Conservation (phyloP, 2,329 filamentous ascomycete genomes). For the Arthroderma uncinatum region DNA sequence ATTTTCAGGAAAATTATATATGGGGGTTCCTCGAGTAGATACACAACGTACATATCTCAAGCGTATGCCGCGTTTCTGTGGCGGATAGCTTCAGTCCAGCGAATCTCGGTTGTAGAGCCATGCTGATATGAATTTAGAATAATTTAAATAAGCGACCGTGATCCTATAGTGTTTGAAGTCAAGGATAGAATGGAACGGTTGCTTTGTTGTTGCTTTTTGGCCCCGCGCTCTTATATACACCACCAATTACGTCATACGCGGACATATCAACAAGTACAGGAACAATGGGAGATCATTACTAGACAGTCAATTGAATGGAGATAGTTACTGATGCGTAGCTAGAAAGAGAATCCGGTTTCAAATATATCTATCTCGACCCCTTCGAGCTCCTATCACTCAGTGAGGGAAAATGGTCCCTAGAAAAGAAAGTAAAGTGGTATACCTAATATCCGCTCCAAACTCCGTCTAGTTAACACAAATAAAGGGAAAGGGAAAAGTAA, state of each 20-base stretch:
- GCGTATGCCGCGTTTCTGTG: conserved; percentile 24
- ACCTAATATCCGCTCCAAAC: background rate
- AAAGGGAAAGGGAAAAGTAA: background rate
- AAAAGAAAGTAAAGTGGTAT: background rate
- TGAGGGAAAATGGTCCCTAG: background rate
- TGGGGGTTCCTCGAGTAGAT: background rate
- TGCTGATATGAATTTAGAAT: conserved; percentile 19
- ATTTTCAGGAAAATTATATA: background rate
- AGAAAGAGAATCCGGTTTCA: no score
- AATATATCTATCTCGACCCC: background rate
- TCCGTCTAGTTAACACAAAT: background rate
- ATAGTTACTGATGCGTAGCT: no score
- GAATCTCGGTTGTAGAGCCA: conserved; percentile 51
- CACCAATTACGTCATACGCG: background rate
- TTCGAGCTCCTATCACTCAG: background rate
- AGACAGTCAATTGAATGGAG: no score
- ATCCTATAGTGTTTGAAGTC: background rate
- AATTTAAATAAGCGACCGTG: background rate
- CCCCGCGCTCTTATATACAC: background rate
- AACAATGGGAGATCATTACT: background rate
- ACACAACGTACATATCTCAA: conserved; percentile 29
- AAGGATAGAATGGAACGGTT: background rate
- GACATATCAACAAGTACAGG: background rate
- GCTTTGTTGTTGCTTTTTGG: background rate
- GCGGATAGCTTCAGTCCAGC: conserved; percentile 38